A percentile compares a stretch with the other conserved stretches of the same genome.
phyloP scores from a whole-genome alignment of 73 alveolate species.

The Durusdinium trenchii region DNA sequence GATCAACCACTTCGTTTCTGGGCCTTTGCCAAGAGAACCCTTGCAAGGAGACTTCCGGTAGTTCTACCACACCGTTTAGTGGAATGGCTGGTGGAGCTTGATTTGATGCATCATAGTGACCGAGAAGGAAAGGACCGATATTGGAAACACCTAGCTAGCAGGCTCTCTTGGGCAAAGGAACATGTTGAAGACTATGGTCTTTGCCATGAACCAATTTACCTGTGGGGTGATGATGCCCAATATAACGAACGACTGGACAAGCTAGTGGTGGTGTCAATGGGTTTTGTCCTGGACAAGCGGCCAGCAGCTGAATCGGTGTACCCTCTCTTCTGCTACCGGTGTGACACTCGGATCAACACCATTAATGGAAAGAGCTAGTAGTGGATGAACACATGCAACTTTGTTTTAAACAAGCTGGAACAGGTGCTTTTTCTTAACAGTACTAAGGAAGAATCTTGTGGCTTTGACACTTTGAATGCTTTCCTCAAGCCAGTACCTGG shows the following conservation, averaged over 20 bases:
- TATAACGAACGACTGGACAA: background rate
- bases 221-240: conserved; percentile 32
- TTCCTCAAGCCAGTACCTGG: conserved; percentile 31
- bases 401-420: background rate
- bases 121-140: background rate
- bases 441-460: background rate
- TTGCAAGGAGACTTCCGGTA: conserved; percentile 8
- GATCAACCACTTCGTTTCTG: too few relatives aligned
- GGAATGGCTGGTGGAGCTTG: conserved; percentile 1
- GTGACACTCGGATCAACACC: background rate
- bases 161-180: background rate
- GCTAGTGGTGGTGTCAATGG: conserved; percentile 17
- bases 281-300: background rate
- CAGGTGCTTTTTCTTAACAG: background rate
- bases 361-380: background rate
- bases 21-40: too few relatives aligned
- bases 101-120: background rate
- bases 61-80: background rate
- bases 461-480: conserved; percentile 10
- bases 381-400: background rate
- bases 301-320: background rate
- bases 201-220: background rate
- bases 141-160: background rate
- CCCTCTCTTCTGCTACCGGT: conserved; percentile 5
- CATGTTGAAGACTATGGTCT: background rate